A percentile compares a stretch with the other conserved stretches of the same genome.
Evolutionary conservation across 495 filamentous ascomycete species (phyloP).

Genomic region (Cryomyces antarcticus): DNA sequence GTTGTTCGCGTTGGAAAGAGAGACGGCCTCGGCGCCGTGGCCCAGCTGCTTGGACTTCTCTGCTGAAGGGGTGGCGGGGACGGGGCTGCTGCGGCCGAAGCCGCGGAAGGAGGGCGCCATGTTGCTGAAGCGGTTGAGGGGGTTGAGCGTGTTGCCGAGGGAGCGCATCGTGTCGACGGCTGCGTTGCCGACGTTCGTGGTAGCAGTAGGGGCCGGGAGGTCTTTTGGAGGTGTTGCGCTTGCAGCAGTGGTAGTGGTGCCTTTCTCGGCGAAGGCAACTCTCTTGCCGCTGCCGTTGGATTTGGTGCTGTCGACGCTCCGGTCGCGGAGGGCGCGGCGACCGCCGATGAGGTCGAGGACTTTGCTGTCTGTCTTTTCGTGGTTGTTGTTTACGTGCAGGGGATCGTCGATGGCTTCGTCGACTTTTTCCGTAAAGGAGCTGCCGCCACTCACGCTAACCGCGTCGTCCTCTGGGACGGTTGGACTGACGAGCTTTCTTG

Average conservation of each 20-base stretch:
- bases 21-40: conserved; percentile 3
- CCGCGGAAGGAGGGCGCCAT: conserved; percentile 38
- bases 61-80: conserved; percentile 11
- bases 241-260: background rate
- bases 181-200: conserved; percentile 24
- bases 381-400: conserved; percentile 3
- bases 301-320: conserved; percentile 54
- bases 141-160: conserved; percentile 65
- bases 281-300: conserved; percentile 39
- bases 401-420: conserved; percentile 10
- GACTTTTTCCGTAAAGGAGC: conserved; percentile 14
- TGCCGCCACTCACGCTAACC: conserved; percentile 22
- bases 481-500: conserved; percentile 58
- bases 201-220: background rate
- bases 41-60: conserved; percentile 6
- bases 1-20: background rate
- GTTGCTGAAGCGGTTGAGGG: conserved; percentile 52
- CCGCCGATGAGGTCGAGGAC: conserved; percentile 44
- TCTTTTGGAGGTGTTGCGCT: background rate
- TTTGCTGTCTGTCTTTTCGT: conserved; percentile 29
- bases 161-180: conserved; percentile 70
- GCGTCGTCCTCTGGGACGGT: conserved; percentile 26
- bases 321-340: conserved; percentile 38
- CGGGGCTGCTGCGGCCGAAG: conserved; percentile 43
- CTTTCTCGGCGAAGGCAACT: conserved; percentile 24